Base-by-base conservation (phyloP, 441 rosid species). In the Corymbia citriodora region DNA sequence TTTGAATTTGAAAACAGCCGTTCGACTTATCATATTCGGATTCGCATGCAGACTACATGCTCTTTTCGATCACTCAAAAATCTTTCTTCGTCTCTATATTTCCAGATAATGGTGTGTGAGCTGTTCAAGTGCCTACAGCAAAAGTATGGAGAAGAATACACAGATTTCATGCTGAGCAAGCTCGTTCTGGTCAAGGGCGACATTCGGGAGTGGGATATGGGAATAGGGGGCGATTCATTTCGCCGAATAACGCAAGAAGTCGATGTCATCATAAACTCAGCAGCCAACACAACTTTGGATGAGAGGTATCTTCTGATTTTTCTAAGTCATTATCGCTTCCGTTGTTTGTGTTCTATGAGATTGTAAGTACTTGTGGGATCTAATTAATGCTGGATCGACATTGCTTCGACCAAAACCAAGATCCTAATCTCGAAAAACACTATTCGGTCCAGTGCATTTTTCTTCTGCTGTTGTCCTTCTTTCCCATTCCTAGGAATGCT, bases 111-210 rank as follows among this genome's bases (percentile, higher is more conserved):
- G 33, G 33, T 33, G 33, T 33, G 33, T 33, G 33, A 33, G 33
- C 83, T 93, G 10, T 93, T 92, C 90, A 82, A 87, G 25, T 40
- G 87, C 53, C n/a, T 92, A 17, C 87, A 91, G 87, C 48, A 92
- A 57, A 87, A 17, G 27, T 89, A 93, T 3, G 92, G 93, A 55
- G 88, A 85, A 63, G 82, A 88, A 31, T 91, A 91, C 18, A 55
- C 70, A 88, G 88, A 36, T 4, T 93, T 91, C 70, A 92, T 93
- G 92, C 81, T 83, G 54, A 88, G 90, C 31, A 93, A 92, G 89
- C 90, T 92, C 63, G 90, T 93, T 89, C 94, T 92, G 10, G 83
- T 93, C 7, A 14, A 85, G n/a, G 93, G 95, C 54, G 88, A 33
- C 33, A 33, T 33, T 33, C 33, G 33, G 33, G 33, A 33, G 33